Evolutionary conservation across 2,329 filamentous ascomycete genomes (phyloP).

Genomic region (Sporothrix pseudoabietina): DNA sequence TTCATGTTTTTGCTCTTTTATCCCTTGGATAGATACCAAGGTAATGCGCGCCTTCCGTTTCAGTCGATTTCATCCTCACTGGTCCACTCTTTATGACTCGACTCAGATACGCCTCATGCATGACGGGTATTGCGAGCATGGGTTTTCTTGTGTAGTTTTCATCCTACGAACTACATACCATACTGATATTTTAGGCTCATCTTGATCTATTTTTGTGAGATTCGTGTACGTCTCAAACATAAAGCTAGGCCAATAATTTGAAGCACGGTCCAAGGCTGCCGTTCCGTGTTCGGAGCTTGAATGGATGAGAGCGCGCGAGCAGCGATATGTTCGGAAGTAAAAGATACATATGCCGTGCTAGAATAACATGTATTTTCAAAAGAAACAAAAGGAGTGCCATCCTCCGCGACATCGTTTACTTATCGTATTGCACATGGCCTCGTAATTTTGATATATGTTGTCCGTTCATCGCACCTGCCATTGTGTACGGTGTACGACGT

Average conservation of each 20-base stretch:
- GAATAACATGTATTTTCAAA: too few relatives aligned
- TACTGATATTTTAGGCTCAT: background rate
- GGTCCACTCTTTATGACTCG: background rate
- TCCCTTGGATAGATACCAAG: background rate
- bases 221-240: background rate
- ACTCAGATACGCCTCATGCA: background rate
- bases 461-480: background rate
- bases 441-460: background rate
- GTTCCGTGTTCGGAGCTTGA: too few relatives aligned
- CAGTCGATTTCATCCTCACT: background rate
- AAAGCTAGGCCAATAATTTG: background rate
- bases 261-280: too few relatives aligned
- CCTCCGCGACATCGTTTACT: too few relatives aligned
- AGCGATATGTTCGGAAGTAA: background rate
- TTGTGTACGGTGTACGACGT: background rate
- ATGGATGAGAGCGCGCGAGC: background rate
- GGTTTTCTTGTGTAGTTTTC: background rate
- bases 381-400: too few relatives aligned
- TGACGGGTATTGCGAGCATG: background rate
- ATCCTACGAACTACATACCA: background rate
- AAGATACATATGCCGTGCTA: background rate
- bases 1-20: background rate
- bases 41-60: background rate
- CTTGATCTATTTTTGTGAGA: background rate
- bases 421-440: background rate